Conservation (phyloP, 1,284 basidiomycete species). For the Cryptococcus wingfieldii region DNA sequence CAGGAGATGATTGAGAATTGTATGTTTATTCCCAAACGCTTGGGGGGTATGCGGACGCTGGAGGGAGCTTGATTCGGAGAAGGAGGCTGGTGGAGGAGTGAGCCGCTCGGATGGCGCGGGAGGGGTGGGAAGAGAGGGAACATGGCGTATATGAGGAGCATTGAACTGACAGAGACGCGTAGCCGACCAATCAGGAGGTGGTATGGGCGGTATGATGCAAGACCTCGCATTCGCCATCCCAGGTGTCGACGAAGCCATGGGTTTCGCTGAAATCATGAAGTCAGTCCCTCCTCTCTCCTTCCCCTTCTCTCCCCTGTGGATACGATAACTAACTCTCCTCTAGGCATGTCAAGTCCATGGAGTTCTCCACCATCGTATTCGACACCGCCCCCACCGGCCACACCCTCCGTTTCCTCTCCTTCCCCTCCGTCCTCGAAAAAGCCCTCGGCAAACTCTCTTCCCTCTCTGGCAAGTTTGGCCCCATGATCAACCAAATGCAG, state of each 20-base stretch:
- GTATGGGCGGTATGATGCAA: slow-evolving; percentile 99
- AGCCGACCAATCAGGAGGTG: slow-evolving; percentile 55
- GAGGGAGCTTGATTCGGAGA: not conserved
- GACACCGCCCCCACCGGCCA: slow-evolving; percentile 98
- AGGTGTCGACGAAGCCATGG: slow-evolving; percentile 99
- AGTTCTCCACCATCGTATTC: slow-evolving; percentile 98
- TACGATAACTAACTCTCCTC: not conserved
- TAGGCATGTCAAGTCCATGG: slow-evolving; percentile 99
- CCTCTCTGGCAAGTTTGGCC: slow-evolving; percentile 87
- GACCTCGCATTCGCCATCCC: slow-evolving; percentile 98
- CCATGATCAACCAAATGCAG: slow-evolving; percentile 94
- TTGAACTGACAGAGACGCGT: not conserved
- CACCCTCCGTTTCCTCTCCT: slow-evolving; percentile 95
- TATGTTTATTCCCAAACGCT: slow-evolving; percentile 47
- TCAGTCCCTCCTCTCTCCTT: slow-evolving; percentile 47
- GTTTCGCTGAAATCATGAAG: slow-evolving; percentile 99
- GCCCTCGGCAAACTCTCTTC: slow-evolving; percentile 91
- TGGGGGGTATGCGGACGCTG: not conserved
- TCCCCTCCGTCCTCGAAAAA: slow-evolving; percentile 96
- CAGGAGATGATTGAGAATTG: slow-evolving; percentile 99
- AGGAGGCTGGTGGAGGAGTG: not conserved
- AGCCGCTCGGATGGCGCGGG: not conserved
- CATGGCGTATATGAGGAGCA: not conserved
- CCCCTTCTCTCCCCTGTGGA: not conserved
- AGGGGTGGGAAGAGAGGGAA: not conserved